Evolutionary conservation across 164 flowering plant genomes (phyloP).

Genomic region (Platanus orientalis): DNA sequence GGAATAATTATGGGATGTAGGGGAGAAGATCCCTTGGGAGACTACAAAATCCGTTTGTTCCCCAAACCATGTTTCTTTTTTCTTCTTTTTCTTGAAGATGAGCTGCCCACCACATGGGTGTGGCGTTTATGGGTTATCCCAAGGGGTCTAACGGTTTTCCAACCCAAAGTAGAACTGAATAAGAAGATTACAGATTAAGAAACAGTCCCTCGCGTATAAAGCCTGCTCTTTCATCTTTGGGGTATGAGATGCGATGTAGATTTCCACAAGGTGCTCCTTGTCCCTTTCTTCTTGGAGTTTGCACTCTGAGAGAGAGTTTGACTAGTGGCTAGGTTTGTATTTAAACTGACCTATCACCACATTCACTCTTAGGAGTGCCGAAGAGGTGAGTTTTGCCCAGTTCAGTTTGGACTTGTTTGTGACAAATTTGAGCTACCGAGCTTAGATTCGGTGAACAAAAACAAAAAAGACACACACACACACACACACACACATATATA

Average conservation of each 20-base stretch:
- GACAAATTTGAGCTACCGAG: too few species aligned
- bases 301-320: too few species aligned
- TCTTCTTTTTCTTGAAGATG: slow-evolving; percentile 9
- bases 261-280: slow-evolving; percentile 26
- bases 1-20: slow-evolving; percentile 36
- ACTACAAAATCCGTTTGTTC: slow-evolving; percentile 60
- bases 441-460: too few species aligned
- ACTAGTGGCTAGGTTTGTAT: too few species aligned
- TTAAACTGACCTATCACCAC: too few species aligned
- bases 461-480: too few species aligned
- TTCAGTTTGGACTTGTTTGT: too few species aligned
- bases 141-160: slow-evolving; percentile 17
- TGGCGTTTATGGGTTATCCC: slow-evolving; percentile 2
- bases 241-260: slow-evolving; percentile 8
- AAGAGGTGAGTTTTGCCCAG: too few species aligned
- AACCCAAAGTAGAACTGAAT: slow-evolving; percentile 3
- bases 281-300: slow-evolving; percentile 33
- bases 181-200: background rate
- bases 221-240: slow-evolving; percentile 13
- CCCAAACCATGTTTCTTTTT: slow-evolving; percentile 25
- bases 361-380: too few species aligned
- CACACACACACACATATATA: too few species aligned
- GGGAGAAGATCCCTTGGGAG: slow-evolving; percentile 52
- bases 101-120: slow-evolving; percentile 47
- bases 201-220: slow-evolving; percentile 14